Conservation (phyloP, 768 basidiomycete species). For the Boletus patriciae region DNA sequence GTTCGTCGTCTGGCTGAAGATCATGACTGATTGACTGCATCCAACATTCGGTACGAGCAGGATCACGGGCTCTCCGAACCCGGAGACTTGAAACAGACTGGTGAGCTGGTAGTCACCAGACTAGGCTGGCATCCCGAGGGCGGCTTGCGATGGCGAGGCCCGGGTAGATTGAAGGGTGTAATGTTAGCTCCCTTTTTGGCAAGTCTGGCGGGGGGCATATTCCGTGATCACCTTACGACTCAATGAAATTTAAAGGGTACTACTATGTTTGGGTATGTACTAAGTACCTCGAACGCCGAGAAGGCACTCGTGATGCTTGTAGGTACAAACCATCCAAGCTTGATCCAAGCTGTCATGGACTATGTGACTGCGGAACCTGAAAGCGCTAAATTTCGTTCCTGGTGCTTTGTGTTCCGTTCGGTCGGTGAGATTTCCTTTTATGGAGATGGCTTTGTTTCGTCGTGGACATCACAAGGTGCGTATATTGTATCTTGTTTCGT, state of each 20-base stretch:
- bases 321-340: too few relatives aligned
- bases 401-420: neutral
- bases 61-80: neutral
- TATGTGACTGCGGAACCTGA: too few relatives aligned
- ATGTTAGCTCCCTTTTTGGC: too few relatives aligned
- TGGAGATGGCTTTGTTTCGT: slow-evolving; percentile 17
- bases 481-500: neutral
- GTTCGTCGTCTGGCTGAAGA: neutral
- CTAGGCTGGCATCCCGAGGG: too few relatives aligned
- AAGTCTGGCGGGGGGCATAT: too few relatives aligned
- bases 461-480: neutral
- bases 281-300: too few relatives aligned
- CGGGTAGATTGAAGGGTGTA: neutral
- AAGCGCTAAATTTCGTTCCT: too few relatives aligned
- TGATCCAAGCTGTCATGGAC: too few relatives aligned
- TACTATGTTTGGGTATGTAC: neutral
- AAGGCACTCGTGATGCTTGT: too few relatives aligned
- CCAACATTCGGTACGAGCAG: neutral
- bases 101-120: neutral
- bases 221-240: neutral
- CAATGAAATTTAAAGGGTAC: neutral
- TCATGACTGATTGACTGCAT: too few relatives aligned
- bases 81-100: neutral
- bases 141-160: neutral
- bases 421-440: slow-evolving; percentile 2